Evolutionary conservation across 805 yeast species (phyloP).

Genomic region (Sugiyamaella floridensis): DNA sequence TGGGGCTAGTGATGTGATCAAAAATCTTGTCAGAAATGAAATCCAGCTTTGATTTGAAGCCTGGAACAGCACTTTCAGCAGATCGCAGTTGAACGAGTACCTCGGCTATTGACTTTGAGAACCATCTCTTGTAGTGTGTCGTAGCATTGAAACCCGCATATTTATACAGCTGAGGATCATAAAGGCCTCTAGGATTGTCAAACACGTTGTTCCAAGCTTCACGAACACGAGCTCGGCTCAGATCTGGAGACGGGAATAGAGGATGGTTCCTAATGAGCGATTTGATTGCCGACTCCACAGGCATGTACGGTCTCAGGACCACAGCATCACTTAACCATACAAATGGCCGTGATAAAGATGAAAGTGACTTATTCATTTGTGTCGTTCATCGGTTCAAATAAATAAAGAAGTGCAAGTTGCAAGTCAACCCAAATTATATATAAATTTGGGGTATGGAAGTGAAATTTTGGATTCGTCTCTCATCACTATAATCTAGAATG

Average conservation of each 20-base stretch:
- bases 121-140: constrained; percentile 10
- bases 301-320: constrained; percentile 5
- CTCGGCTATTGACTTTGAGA: constrained; percentile 1
- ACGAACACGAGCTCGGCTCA: background rate
- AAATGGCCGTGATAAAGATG: constrained; percentile 2
- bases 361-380: background rate
- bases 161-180: constrained; percentile 5
- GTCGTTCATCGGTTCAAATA: background rate
- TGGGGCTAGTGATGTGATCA: constrained; percentile 11
- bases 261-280: background rate
- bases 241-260: background rate
- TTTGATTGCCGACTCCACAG: background rate
- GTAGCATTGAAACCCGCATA: constrained; percentile 3
- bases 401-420: background rate
- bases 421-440: background rate
- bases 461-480: background rate
- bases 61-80: background rate
- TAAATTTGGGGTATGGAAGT: background rate
- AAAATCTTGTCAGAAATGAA: background rate
- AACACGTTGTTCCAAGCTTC: constrained; percentile 1
- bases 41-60: background rate
- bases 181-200: constrained; percentile 1
- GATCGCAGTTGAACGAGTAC: background rate
- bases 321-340: constrained; percentile 14
- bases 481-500: constrained; percentile 7